Evolutionary conservation across 2,329 filamentous ascomycete species (phyloP).

Genomic region (Cadophora sp.): DNA sequence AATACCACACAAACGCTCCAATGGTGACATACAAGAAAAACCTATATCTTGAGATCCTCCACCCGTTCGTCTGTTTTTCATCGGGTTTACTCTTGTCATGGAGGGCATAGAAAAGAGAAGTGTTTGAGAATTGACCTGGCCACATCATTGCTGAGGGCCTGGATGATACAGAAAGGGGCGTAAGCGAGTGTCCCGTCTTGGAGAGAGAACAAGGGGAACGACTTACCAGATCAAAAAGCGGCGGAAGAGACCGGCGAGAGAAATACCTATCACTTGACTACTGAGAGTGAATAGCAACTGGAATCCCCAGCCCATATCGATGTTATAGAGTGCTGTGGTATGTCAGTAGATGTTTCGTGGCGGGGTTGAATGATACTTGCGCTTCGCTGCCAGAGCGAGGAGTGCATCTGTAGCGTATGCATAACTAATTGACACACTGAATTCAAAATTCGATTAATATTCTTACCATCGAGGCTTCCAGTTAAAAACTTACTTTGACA

Average conservation of each 20-base stretch:
- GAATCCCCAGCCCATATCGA: constrained; percentile 64
- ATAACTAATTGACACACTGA: constrained; percentile 44
- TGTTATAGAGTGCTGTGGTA: constrained; percentile 70
- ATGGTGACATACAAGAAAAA: constrained; percentile 48
- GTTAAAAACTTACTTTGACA: constrained; percentile 31
- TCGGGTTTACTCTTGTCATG: constrained; percentile 67
- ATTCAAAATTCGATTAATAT: constrained; percentile 33
- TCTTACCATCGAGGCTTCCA: neutral
- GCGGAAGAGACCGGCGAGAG: constrained; percentile 64
- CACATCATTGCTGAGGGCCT: constrained; percentile 39
- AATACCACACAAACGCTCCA: constrained; percentile 58
- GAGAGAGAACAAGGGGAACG: neutral
- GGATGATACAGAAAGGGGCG: neutral
- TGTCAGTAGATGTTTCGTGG: neutral
- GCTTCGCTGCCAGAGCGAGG: constrained; percentile 62
- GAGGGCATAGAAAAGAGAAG: constrained; percentile 48
- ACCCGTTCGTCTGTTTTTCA: constrained; percentile 61
- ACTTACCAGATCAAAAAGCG: constrained; percentile 58
- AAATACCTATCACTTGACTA: constrained; percentile 68
- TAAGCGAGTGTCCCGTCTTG: neutral
- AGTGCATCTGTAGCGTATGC: constrained; percentile 76
- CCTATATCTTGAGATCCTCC: constrained; percentile 53
- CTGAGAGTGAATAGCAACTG: constrained; percentile 65
- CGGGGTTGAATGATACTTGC: constrained; percentile 6
- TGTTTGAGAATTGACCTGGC: constrained; percentile 35